Base-by-base conservation (phyloP, 1,284 basidiomycete genomes). In the Cystobasidiaceae sp. region DNA sequence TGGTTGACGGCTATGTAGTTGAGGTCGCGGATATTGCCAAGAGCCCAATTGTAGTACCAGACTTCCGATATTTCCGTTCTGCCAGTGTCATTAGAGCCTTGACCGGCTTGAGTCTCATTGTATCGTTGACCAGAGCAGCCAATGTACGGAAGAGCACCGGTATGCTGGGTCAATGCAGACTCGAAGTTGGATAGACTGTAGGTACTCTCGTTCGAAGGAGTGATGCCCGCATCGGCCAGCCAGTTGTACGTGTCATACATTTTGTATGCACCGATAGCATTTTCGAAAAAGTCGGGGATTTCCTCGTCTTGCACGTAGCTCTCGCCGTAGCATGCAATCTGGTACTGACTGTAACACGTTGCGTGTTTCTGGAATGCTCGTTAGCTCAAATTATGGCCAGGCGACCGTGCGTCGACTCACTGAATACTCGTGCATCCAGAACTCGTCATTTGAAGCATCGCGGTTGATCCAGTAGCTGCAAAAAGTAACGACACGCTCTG, bases 261-360 rank as follows among this genome's bases (percentile, higher is more conserved):
- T 83, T 85, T 68, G 81, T 86, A 88, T 13, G 87, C 75, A 2
- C 75, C 79, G 60, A 87, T 84, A 2, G 84, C 82, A 15, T 81
- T 84, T 68, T 85, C 74, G 77, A 87, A 89, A 78, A 84, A 90
- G 30, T 84, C 83, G 39, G 87, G 86, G 8, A 86, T 86, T 81
- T 86, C 72, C 32, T 58, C 41, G 49, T 33, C 57, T 51, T 60
- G 27, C 4, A 50, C 37, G 19, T 66, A 66, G 21, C 32, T 33
- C 27, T 44, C 28, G 8, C 64, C 64, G 27, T 52, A 60, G 48
- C 64, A 66, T 11, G 30, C 46, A 9, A 51, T 63, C 37, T 63
- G 60, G 49, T 44, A 63, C 25, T 63, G 49, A 21, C 44, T 49
- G 60, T 32, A 63, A 61, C 64, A 60, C 8, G 60, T 63, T 6